A percentile compares a stretch with the other conserved stretches of the same genome.
Conservation (phyloP, 257 asterid species). For the Solanum corneliomulleri region DNA sequence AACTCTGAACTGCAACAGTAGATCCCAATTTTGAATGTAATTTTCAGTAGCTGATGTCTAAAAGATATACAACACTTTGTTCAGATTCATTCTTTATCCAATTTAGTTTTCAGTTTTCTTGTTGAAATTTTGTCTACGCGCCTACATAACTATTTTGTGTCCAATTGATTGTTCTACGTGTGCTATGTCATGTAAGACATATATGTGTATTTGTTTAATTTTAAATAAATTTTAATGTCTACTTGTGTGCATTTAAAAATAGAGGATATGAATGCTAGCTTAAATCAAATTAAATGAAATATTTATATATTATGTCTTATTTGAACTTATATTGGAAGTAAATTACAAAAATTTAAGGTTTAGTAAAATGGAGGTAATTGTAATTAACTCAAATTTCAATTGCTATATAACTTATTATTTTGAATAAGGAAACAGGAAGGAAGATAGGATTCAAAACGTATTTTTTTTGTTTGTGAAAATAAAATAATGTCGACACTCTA, state of each 20-base stretch:
- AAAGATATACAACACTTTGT: neutral
- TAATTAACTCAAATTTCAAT: neutral
- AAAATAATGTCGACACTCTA: neutral
- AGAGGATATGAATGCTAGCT: rapidly evolving
- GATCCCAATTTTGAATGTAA: neutral
- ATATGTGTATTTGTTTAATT: too few relatives aligned
- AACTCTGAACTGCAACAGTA: neutral
- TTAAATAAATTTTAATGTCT: too few relatives aligned
- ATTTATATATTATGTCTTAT: too few relatives aligned
- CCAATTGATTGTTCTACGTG: neutral
- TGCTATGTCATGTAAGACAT: neutral
- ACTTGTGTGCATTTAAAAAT: too few relatives aligned
- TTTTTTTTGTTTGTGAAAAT: neutral
- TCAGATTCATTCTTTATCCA: neutral
- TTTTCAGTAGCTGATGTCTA: neutral
- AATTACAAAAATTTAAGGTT: too few relatives aligned
- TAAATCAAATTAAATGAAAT: too few relatives aligned
- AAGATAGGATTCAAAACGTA: neutral
- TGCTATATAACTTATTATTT: neutral
- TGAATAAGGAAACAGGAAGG: neutral
- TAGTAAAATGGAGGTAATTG: neutral
- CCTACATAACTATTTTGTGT: too few relatives aligned
- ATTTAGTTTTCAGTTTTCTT: neutral
- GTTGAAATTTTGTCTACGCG: neutral
- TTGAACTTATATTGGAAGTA: neutral